Evolutionary conservation across 2,329 filamentous ascomycete species (phyloP), one percentile per base, ranked within the genome.

Genomic region (Hymenoscyphus infarciens): DNA sequence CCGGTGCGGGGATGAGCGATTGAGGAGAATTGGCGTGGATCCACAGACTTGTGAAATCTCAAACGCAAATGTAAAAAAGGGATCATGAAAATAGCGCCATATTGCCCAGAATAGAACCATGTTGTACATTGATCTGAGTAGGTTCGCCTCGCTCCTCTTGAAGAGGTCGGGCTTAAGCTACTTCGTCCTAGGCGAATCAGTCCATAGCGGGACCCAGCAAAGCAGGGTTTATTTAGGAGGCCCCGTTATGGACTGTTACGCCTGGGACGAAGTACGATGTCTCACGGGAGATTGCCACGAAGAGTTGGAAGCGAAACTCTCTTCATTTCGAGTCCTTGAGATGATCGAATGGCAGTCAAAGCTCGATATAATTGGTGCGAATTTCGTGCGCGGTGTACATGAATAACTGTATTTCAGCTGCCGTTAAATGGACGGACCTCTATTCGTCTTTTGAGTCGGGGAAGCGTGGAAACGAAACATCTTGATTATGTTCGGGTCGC

Each of bases 71-170:
- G 11, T 15, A 15, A 27, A 53, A 53, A 53, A 25, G n/a, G 19
- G 25, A 55, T n/a, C 25, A 55, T 31, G 52, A 56, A 16, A 19
- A 29, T 16, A 55, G 31, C 53, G 27, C 53, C 53, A 33, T 56
- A n/a, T 19, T n/a, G 27, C 53, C 31, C 13, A 56, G 25, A 56
- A 56, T 56, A 56, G 53, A 56, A 35, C 53, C 53, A 56, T 27
- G 27, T 31, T 56, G 27, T 7, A 35, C 13, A 25, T 27, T 54
- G 11, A 15, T 15, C 49, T 4, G 6, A 15, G 49, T 54, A 54
- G 16, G 5, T 19, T 35, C 33, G 33, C n/a, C 16, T 49, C n/a
- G 25, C 19, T 52, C 22, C 25, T 52, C 45, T 11, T 52, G 19
- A 22, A 13, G 19, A 52, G 3, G 10, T 13, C 13, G 19, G 19